phyloP scores from a whole-genome alignment of 1,284 basidiomycete genomes.

The Heterobasidion occidentale region DNA sequence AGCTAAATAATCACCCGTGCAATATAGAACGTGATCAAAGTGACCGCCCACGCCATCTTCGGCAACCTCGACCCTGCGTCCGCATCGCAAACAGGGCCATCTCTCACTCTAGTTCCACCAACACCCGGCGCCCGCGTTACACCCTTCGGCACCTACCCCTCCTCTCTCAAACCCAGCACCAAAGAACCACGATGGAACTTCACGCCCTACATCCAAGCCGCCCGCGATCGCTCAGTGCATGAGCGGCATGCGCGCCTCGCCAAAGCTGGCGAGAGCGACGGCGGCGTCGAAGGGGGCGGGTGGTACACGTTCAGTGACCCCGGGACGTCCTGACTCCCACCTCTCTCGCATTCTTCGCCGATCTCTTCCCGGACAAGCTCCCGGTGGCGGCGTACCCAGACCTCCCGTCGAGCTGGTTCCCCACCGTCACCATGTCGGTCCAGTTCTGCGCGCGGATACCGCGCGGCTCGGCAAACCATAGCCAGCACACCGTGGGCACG shows the following conservation, averaged over 20 bases:
- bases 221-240: slow-evolving; percentile 32
- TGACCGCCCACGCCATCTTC: slow-evolving; percentile 49
- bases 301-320: slow-evolving; percentile 42
- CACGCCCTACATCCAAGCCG: slow-evolving; percentile 24
- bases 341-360: slow-evolving; percentile 46
- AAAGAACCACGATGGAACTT: slow-evolving; percentile 21
- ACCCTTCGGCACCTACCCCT: slow-evolving; percentile 46
- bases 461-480: slow-evolving; percentile 23
- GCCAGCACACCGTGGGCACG: slow-evolving; percentile 43
- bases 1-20: neutral
- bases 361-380: slow-evolving; percentile 31
- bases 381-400: neutral
- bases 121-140: slow-evolving; percentile 47
- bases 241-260: slow-evolving; percentile 26
- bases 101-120: slow-evolving; percentile 31
- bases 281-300: slow-evolving; percentile 44
- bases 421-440: slow-evolving; percentile 48
- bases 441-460: slow-evolving; percentile 57
- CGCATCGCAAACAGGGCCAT: neutral
- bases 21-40: slow-evolving; percentile 33
- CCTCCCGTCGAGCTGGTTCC: slow-evolving; percentile 39
- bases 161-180: slow-evolving; percentile 9
- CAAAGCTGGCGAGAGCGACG: slow-evolving; percentile 33
- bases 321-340: slow-evolving; percentile 36
- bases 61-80: slow-evolving; percentile 33